These are phyloP conservation scores for Penicillium roqueforti DNA, from an alignment of 495 filamentous ascomycete species.

Conservation along the genomic window DNA sequence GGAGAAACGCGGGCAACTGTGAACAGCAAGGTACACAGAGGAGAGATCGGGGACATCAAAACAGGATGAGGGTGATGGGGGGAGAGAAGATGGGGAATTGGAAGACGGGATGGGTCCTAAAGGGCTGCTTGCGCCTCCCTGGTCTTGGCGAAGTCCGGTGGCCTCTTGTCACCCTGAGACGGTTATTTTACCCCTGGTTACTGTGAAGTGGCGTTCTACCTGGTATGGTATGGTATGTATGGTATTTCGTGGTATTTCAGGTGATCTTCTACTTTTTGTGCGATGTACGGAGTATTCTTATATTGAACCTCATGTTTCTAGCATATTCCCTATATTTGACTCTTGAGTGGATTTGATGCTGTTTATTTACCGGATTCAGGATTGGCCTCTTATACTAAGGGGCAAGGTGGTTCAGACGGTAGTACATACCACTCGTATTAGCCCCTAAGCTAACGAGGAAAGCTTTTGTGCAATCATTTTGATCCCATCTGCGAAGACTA, in stretches of 20 bases:
- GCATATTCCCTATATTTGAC: background rate
- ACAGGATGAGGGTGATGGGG: constrained; percentile 9
- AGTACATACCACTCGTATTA: background rate
- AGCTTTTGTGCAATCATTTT: constrained; percentile 1
- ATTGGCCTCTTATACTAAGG: background rate
- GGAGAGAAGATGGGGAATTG: constrained; percentile 18
- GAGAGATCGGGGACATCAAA: constrained; percentile 13
- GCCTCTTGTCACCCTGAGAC: constrained; percentile 24
- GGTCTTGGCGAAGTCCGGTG: constrained; percentile 5
- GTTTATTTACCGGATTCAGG: background rate
- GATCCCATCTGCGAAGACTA: background rate
- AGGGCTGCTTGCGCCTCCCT: constrained; percentile 20
- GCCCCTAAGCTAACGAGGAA: constrained; percentile 1
- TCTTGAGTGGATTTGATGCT: background rate
- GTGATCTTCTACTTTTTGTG: background rate
- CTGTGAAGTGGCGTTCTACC: background rate
- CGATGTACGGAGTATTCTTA: too few relatives aligned
- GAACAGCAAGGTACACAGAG: constrained; percentile 27
- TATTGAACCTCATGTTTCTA: too few relatives aligned
- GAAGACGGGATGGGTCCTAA: constrained; percentile 35
- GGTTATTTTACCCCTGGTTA: constrained; percentile 16
- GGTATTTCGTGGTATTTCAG: constrained; percentile 3
- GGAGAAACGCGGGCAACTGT: constrained; percentile 32
- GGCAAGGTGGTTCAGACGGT: background rate
- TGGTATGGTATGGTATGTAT: constrained; percentile 1